Evolutionary conservation across 257 asterid genomes (phyloP).

Genomic region (Dorcoceras hygrometricum): DNA sequence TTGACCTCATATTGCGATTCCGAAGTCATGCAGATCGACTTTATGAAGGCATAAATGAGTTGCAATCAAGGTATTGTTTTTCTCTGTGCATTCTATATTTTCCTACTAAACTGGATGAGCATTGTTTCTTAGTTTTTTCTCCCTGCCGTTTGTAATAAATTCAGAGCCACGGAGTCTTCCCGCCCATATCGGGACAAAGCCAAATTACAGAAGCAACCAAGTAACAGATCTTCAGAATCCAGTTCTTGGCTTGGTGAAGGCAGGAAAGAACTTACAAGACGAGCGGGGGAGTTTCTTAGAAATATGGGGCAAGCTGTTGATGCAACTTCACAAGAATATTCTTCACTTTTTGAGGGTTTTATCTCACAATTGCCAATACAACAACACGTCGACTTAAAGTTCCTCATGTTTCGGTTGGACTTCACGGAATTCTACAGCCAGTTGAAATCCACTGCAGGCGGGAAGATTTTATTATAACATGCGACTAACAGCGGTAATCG

Average conservation of each 20-base stretch:
- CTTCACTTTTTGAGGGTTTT: constrained; percentile 79
- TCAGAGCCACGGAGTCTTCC: constrained; percentile 59
- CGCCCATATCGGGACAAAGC: constrained; percentile 44
- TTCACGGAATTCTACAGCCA: constrained; percentile 90
- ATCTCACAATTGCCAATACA: constrained; percentile 85
- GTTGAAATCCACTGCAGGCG: constrained; percentile 42
- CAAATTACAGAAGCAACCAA: constrained; percentile 46
- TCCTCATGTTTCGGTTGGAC: constrained; percentile 88
- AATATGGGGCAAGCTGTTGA: constrained; percentile 78
- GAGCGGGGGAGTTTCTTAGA: constrained; percentile 78
- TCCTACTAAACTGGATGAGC: background rate
- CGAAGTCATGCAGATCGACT: constrained; percentile 89
- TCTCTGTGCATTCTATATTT: constrained; percentile 13
- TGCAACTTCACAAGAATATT: constrained; percentile 72
- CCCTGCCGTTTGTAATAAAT: constrained; percentile 21
- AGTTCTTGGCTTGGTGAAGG: constrained; percentile 95
- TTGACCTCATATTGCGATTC: constrained; percentile 83
- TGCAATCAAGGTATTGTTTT: constrained; percentile 78
- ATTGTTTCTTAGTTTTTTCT: constrained; percentile 21
- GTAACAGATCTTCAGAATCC: constrained; percentile 52
- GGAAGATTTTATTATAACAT: constrained; percentile 45
- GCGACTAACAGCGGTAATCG: constrained; percentile 12
- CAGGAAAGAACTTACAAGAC: constrained; percentile 77
- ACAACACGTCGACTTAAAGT: constrained; percentile 85
- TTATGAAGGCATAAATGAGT: constrained; percentile 86